Evolutionary conservation across 2,329 filamentous ascomycete species (phyloP), one percentile per base, ranked within the genome.

Genomic region (Pseudocercospora fuligena): DNA sequence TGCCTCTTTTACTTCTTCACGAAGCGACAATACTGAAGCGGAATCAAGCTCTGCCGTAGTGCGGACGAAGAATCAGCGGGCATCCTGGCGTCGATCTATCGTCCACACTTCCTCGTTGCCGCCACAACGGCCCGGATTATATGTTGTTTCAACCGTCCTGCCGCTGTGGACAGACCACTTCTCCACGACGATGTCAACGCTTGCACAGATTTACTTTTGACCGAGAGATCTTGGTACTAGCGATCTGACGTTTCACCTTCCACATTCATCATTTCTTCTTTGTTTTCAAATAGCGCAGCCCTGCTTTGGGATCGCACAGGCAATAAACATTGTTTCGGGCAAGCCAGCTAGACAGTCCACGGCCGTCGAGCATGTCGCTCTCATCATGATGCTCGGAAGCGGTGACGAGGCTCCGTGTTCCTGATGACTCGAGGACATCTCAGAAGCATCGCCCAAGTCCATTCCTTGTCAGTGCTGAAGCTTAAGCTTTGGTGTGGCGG

Each of bases 111-210:
- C 11, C 51, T 63, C 60, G 49, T 63, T 57, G 60, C 60, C 60
- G 60, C 49, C 61, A 63, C 61, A 63, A 63, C 61, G 61, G 61
- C 61, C 61, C 43, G 19, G 36, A 60, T 56, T 33, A 56, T 56
- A 47, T 43, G 61, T 54, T 27, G 19, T 46, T 58, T 60, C 23
- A 29, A 23, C 5, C 33, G 23, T 31, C 16, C 33, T 23, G 43
- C 36, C 33, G 43, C 46, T 46, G 56, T 57, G 58, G 40, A 43
- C 36, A 61, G 51, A 46, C 63, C 63, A 65, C 31, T 19, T 56
- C 23, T 56, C 27, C 16, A 58, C 40, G 23, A 49, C 36, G 36
- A 58, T 62, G 49, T 61, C 47, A 61, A 47, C 57, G 57, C 57
- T 59, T 36, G 59, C 11, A 56, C 59, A 66, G 51, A 62, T 65